phyloP scores from a whole-genome alignment of 306 rosid genomes.

The Begonia loranthoides region DNA sequence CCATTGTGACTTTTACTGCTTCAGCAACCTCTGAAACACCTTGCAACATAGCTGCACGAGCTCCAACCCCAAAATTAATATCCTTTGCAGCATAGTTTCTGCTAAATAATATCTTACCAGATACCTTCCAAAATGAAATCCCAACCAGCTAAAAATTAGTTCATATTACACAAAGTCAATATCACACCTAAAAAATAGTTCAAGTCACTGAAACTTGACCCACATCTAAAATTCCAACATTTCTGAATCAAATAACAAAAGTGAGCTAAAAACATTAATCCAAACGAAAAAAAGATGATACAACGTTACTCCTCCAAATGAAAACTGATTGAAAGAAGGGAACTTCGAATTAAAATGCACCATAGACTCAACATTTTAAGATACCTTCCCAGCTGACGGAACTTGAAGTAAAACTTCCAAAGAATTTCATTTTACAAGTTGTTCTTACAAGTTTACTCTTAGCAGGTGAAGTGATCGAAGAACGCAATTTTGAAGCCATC shows the following conservation, averaged over 20 bases:
- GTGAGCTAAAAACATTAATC: too few species aligned
- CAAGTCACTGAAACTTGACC: too few species aligned
- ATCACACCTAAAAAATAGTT: too few species aligned
- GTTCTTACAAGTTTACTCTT: conserved; percentile 39
- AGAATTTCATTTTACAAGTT: not conserved
- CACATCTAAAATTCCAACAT: too few species aligned
- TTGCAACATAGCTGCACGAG: conserved; percentile 80
- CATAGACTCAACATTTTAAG: too few species aligned
- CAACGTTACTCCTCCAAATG: too few species aligned
- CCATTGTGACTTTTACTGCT: conserved; percentile 98
- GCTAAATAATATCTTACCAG: conserved; percentile 25
- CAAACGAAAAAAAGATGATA: too few species aligned
- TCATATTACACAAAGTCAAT: not conserved
- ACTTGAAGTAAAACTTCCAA: too few species aligned
- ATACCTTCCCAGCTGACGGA: too few species aligned
- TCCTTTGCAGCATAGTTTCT: conserved; percentile 76
- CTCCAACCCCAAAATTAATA: conserved; percentile 67
- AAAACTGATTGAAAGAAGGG: too few species aligned
- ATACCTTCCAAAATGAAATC: conserved; percentile 19
- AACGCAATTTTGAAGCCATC: conserved; percentile 47
- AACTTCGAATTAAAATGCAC: too few species aligned
- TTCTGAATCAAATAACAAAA: too few species aligned
- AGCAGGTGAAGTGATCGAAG: conserved; percentile 39
- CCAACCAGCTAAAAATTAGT: not conserved
- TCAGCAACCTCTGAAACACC: conserved; percentile 92